A percentile compares a stretch with the other conserved stretches of the same genome.
Evolutionary conservation across 768 basidiomycete species (phyloP).

Genomic region (Rhodotorula taiwanensis): DNA sequence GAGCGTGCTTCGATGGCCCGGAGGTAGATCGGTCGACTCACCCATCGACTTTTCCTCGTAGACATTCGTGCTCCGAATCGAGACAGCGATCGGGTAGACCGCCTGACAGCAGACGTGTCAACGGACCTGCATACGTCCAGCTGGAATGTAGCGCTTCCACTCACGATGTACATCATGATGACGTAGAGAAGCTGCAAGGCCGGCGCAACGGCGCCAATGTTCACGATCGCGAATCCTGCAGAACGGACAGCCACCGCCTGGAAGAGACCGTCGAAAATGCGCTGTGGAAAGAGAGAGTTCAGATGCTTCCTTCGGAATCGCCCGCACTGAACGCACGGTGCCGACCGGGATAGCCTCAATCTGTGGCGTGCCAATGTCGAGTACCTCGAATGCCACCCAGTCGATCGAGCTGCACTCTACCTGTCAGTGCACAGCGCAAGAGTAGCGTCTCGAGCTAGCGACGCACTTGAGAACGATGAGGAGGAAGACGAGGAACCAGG

Average conservation of each 20-base stretch:
- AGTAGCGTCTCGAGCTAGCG: no score
- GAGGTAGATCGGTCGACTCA: slow-evolving; percentile 51
- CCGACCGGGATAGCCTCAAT: slow-evolving; percentile 65
- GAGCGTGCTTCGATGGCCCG: background rate
- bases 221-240: slow-evolving; percentile 73
- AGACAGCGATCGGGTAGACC: slow-evolving; percentile 48
- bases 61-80: slow-evolving; percentile 63
- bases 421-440: background rate
- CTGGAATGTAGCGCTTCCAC: slow-evolving; percentile 41
- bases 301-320: background rate
- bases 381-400: slow-evolving; percentile 80
- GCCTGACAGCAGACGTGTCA: slow-evolving; percentile 19
- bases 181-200: slow-evolving; percentile 81
- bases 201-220: slow-evolving; percentile 65
- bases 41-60: slow-evolving; percentile 92
- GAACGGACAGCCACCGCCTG: slow-evolving; percentile 74
- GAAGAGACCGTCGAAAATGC: slow-evolving; percentile 66
- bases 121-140: background rate
- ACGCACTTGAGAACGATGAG: slow-evolving; percentile 32
- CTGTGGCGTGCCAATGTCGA: slow-evolving; percentile 72
- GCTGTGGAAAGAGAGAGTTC: slow-evolving; percentile 22
- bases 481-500: slow-evolving; percentile 35
- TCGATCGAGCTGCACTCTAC: slow-evolving; percentile 53
- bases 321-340: slow-evolving; percentile 38
- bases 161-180: slow-evolving; percentile 81